Evolutionary conservation across 2,329 filamentous ascomycete species (phyloP).

Genomic region (Xylariaceae sp.): DNA sequence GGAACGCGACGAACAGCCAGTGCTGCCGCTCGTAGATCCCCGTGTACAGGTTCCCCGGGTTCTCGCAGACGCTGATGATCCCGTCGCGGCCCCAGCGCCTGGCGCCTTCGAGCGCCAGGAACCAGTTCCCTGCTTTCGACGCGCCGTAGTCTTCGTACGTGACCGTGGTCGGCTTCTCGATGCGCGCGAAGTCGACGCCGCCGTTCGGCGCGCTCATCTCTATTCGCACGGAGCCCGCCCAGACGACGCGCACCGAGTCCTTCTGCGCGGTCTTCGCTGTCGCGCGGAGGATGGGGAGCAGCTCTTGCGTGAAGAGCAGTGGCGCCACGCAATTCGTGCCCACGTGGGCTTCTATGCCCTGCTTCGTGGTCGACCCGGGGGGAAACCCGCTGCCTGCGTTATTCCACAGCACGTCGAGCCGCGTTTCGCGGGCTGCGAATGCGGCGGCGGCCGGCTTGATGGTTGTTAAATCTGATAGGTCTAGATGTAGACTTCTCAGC

Average conservation of each 20-base stretch:
- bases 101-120: slow-evolving; percentile 9
- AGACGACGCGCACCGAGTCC: slow-evolving; percentile 8
- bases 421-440: not conserved
- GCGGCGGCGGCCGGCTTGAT: not conserved
- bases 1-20: slow-evolving; percentile 8
- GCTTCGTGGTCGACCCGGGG: not conserved
- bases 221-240: slow-evolving; percentile 8
- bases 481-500: not conserved
- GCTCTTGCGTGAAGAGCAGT: slow-evolving; percentile 9
- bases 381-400: not conserved
- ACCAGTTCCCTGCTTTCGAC: slow-evolving; percentile 2
- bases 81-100: slow-evolving; percentile 2
- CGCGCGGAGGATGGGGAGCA: not conserved
- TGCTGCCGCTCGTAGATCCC: not conserved
- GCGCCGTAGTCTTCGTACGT: slow-evolving; percentile 1
- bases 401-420: not conserved
- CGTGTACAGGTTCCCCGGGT: slow-evolving; percentile 9
- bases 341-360: not conserved
- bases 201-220: not conserved
- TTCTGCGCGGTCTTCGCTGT: not conserved
- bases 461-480: not conserved
- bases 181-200: not conserved
- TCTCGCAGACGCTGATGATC: slow-evolving; percentile 12
- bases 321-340: slow-evolving; percentile 10
- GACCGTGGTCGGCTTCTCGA: not conserved